Conservation (phyloP, 139 green algal species). For the Closterium sp. region DNA sequence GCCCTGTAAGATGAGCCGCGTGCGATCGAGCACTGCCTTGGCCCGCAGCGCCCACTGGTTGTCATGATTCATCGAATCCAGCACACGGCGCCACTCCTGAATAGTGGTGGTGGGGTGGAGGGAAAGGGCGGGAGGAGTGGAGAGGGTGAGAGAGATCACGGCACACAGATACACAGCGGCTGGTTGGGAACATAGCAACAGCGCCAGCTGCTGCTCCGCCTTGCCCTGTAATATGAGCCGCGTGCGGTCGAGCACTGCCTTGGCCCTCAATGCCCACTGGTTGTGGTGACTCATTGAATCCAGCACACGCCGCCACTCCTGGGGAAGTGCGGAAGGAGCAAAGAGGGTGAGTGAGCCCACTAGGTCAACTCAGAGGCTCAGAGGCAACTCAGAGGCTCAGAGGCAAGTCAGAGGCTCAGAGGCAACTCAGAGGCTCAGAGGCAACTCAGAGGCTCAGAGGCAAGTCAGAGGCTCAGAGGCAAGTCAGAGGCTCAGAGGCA, state of each 20-base stretch:
- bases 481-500: too few relatives aligned
- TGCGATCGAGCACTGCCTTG: constrained; percentile 68
- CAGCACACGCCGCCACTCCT: constrained; percentile 30
- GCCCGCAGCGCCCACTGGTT: constrained; percentile 53
- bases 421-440: too few relatives aligned
- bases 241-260: constrained; percentile 70
- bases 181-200: constrained; percentile 59
- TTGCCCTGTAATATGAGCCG: constrained; percentile 59
- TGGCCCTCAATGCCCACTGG: constrained; percentile 54
- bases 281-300: constrained; percentile 16
- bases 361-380: too few relatives aligned
- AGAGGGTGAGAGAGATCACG: too few relatives aligned
- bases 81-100: constrained; percentile 29
- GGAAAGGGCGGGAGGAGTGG: too few relatives aligned
- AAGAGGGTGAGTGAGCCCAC: too few relatives aligned
- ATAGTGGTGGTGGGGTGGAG: neutral
- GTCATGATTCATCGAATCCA: constrained; percentile 25
- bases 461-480: too few relatives aligned
- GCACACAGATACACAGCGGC: constrained; percentile 58
- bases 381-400: too few relatives aligned
- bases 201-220: constrained; percentile 15
- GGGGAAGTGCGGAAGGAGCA: constrained; percentile 54
- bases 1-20: constrained; percentile 61
- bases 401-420: too few relatives aligned
- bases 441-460: too few relatives aligned